Percentiles rank a stretch among this genome's conserved stretches.
Conservation (phyloP, 2,329 filamentous ascomycete genomes). For the Verruconis gallopava region DNA sequence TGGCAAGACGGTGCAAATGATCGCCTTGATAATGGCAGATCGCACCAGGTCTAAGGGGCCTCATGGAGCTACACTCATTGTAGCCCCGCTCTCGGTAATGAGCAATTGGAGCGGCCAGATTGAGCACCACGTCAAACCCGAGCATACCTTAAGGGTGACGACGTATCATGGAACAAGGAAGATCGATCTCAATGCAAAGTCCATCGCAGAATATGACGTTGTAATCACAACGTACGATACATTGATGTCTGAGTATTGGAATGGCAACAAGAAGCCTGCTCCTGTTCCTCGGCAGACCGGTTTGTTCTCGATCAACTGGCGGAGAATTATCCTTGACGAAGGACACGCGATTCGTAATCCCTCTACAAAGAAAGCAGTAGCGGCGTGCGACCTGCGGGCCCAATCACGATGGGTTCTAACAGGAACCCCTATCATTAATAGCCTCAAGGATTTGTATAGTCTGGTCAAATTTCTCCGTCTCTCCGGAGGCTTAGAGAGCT, state of each 20-base stretch:
- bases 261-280: slow-evolving; percentile 17
- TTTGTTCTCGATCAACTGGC: slow-evolving; percentile 57
- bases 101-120: slow-evolving; percentile 82
- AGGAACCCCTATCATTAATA: slow-evolving; percentile 64
- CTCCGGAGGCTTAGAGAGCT: slow-evolving; percentile 59
- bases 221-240: slow-evolving; percentile 79
- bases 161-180: slow-evolving; percentile 58
- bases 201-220: slow-evolving; percentile 56
- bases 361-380: slow-evolving; percentile 56
- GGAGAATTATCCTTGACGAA: slow-evolving; percentile 69
- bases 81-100: slow-evolving; percentile 76
- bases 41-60: slow-evolving; percentile 17
- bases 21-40: slow-evolving; percentile 60
- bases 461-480: slow-evolving; percentile 65
- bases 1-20: slow-evolving; percentile 78
- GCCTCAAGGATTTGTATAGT: slow-evolving; percentile 67
- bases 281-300: slow-evolving; percentile 25
- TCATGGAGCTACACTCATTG: slow-evolving; percentile 55
- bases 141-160: slow-evolving; percentile 52
- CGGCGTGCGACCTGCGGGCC: slow-evolving; percentile 53
- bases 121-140: slow-evolving; percentile 51
- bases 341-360: slow-evolving; percentile 73
- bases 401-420: slow-evolving; percentile 57
- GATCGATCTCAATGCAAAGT: slow-evolving; percentile 33
- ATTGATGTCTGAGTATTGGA: slow-evolving; percentile 51